Conservation (phyloP, 2,329 filamentous ascomycete genomes). For the Rutstroemia sp. region DNA sequence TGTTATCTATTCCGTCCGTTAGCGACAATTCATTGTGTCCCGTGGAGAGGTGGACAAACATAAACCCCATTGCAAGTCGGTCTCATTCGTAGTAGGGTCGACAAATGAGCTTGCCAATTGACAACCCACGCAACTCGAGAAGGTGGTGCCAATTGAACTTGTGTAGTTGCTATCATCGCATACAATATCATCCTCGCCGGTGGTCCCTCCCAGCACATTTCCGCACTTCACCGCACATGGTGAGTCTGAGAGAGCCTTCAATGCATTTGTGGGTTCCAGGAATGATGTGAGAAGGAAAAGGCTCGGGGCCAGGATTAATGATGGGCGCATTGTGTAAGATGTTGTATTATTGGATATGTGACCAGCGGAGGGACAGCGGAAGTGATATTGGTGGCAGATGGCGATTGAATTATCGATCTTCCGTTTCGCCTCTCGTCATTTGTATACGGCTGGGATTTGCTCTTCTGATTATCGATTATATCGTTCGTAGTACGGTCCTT, state of each 20-base stretch:
- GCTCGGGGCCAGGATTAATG: constrained; percentile 7
- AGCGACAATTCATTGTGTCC: not conserved
- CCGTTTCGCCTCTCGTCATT: not conserved
- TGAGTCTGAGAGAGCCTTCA: constrained; percentile 19
- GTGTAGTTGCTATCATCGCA: constrained; percentile 17
- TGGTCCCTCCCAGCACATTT: constrained; percentile 22
- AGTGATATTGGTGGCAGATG: not conserved
- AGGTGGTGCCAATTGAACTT: constrained; percentile 14
- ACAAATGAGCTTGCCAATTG: constrained; percentile 38
- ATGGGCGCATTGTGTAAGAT: constrained; percentile 19
- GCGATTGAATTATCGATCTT: not conserved
- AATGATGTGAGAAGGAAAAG: constrained; percentile 19
- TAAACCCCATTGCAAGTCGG: constrained; percentile 46
- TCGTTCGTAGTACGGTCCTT: not conserved
- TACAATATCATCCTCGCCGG: constrained; percentile 22
- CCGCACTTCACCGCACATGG: constrained; percentile 26
- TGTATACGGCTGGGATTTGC: not conserved
- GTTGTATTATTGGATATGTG: not conserved
- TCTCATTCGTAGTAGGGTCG: constrained; percentile 33
- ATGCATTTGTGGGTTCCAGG: constrained; percentile 13
- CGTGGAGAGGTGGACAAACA: constrained; percentile 37
- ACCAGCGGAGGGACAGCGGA: not conserved
- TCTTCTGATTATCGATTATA: not conserved
- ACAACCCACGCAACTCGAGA: constrained; percentile 22
- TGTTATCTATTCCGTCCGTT: constrained; percentile 39